phyloP scores from a whole-genome alignment of 345 rosid genomes.

The Hibiscus trionum region DNA sequence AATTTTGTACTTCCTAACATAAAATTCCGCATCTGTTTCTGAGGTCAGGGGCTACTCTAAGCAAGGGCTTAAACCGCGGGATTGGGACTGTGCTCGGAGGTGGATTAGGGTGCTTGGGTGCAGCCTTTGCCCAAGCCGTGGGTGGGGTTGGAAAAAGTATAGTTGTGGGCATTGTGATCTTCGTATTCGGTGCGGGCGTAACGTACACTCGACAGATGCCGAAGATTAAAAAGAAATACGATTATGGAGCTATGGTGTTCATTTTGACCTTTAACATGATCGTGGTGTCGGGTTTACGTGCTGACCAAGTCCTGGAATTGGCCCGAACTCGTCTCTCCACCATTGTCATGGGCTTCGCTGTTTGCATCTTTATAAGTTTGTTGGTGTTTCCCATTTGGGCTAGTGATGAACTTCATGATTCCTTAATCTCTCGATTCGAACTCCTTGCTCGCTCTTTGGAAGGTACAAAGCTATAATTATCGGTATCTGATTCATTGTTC shows the following conservation, averaged over 20 bases:
- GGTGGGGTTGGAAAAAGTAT: conserved; percentile 41
- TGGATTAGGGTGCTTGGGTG: conserved; percentile 46
- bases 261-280: conserved; percentile 76
- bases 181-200: conserved; percentile 53
- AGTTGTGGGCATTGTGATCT: conserved; percentile 32
- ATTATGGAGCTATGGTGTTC: conserved; percentile 67
- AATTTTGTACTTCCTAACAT: no score
- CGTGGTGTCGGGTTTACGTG: conserved; percentile 61
- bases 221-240: conserved; percentile 50
- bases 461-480: conserved; percentile 28
- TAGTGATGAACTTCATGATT: conserved; percentile 73
- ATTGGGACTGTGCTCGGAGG: conserved; percentile 63
- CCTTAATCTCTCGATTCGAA: conserved; percentile 45
- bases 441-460: conserved; percentile 50
- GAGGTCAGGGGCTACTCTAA: conserved; percentile 47
- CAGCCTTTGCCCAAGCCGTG: conserved; percentile 34
- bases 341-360: conserved; percentile 53
- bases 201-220: conserved; percentile 60
- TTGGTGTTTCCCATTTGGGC: conserved; percentile 81
- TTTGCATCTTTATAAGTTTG: conserved; percentile 53
- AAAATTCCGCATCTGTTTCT: no score
- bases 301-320: conserved; percentile 34
- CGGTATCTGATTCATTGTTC: no score
- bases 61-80: conserved; percentile 67
- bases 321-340: conserved; percentile 64